Base-by-base conservation (phyloP, 139 green algal species). In the Axilococcus clingmanii region DNA sequence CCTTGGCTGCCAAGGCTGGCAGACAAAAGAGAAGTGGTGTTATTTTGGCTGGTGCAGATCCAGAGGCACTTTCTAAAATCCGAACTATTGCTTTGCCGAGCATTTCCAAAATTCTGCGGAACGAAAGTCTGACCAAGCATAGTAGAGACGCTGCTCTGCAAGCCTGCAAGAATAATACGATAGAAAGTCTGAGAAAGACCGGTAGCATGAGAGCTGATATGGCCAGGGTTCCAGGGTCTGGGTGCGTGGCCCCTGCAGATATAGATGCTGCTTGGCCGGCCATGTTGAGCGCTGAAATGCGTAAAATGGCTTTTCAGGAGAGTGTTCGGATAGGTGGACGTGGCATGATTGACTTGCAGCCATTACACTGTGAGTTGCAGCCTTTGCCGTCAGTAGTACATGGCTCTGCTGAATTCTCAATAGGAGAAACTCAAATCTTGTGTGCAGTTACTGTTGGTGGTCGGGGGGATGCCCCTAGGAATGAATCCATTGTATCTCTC, bases 341-440 rank as follows among this genome's bases (percentile, higher is more conserved):
- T 2, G 36, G 37, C 12, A 15, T 17, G n/a, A 55, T 47, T 29
- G 36, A 45, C 14, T 31, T 54, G 19, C 6, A 7, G 8, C 32
- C 29, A 33, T 52, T 52, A 2, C 22, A 55, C 16, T 37, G 41
- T 4, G 57, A 86, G 37, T 29, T 87, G 33, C 63, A 82, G 3
- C 40, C 40, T 0, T 11, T 78, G 9, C 71, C 12, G 33, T 12
- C 65, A 16, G 53, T 66, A 7, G 77, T 85, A 32, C 81, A 89
- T 55, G 81, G 81, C n/a, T 81, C 74, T 2, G 68, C 63, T 0
- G 46, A 83, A 30, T 96, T 99, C 67, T 96, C 81, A 4, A 74
- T 88, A 5, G 92, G 92, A 3, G 88, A 97, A 69, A 97, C 89
- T 29, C 89, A 96, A 79, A 74, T 76, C 9, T 41, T 94, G 33